Percentiles rank a stretch among this genome's conserved stretches.
phyloP scores from a whole-genome alignment of 352 stramenopile genomes.

The Phytophthora vignae region DNA sequence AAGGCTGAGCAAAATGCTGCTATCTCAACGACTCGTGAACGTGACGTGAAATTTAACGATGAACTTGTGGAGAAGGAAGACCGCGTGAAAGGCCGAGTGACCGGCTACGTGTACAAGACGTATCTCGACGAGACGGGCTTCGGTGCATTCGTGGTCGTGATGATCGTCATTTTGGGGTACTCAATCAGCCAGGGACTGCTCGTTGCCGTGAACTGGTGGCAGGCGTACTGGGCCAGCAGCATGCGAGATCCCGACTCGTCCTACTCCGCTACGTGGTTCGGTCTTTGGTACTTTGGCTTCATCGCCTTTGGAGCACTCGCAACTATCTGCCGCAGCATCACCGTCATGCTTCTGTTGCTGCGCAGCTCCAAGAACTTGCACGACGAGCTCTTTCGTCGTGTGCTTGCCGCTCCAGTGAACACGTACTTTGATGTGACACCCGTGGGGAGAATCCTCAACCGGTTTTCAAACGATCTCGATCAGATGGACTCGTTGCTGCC shows the following conservation, averaged over 20 bases:
- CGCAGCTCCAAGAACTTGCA: slow-evolving; percentile 44
- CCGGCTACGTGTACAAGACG: slow-evolving; percentile 29
- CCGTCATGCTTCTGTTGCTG: slow-evolving; percentile 34
- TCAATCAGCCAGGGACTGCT: slow-evolving; percentile 36
- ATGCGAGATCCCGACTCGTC: slow-evolving; percentile 16
- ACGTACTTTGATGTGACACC: slow-evolving; percentile 66
- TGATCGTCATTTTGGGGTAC: slow-evolving; percentile 23
- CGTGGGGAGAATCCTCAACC: slow-evolving; percentile 58
- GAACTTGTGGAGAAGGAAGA: slow-evolving; percentile 41
- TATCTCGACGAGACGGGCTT: slow-evolving; percentile 48
- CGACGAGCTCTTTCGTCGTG: slow-evolving; percentile 45
- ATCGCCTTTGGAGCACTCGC: slow-evolving; percentile 34
- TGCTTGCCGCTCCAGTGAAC: slow-evolving; percentile 53
- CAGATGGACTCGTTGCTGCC: slow-evolving; percentile 55
- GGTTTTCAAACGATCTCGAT: slow-evolving; percentile 68
- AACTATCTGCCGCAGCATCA: slow-evolving; percentile 33
- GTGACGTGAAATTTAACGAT: not conserved
- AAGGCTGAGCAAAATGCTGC: not conserved
- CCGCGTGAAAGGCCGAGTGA: slow-evolving; percentile 41
- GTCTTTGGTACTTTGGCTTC: slow-evolving; percentile 49
- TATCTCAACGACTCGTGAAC: not conserved
- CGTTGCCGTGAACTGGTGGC: slow-evolving; percentile 50
- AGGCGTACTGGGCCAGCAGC: slow-evolving; percentile 45
- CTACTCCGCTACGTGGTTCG: slow-evolving; percentile 31
- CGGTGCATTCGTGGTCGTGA: slow-evolving; percentile 22